Base-by-base conservation (phyloP, 495 filamentous ascomycete species). In the Penicillium simplicissimum region DNA sequence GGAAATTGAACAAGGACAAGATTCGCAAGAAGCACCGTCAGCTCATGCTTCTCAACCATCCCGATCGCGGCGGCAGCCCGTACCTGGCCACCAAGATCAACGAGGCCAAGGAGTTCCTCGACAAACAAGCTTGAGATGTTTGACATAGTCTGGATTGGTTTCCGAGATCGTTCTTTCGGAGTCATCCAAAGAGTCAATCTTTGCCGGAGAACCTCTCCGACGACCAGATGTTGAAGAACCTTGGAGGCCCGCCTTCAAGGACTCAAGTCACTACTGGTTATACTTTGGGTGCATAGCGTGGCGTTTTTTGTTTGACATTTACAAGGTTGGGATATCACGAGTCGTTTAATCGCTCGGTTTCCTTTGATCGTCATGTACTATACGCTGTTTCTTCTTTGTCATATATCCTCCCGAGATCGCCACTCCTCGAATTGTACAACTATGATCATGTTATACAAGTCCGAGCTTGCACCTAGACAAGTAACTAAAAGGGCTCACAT, bases 61-160 rank as follows among this genome's bases (percentile, higher is more conserved):
- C 95, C 34, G 95, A 99, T 77, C 91, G 95, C 63, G 95, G 95
- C 55, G 95, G 95, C 19, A 97, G 93, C 72, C 95, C 95, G 34
- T 99, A 97, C 74, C 74, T 98, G 57, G 95, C 95, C 9, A 96
- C 92, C 48, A 98, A 98, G 74, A 90, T 98, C 72, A 98, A 98
- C 75, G 94, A 98, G 75, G 94, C 94, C 42, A 98, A 98, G 75
- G 94, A 98, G 74, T 88, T 97, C 64, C 71, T 98, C 68, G 94
- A 98, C 74, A 98, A 97, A 79, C 68, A 78, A 42, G 55, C 55
- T 35, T 79, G 64, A 65, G 51, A 54, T 49, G 21, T n/a, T 25
- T 42, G 8, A 49, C 40, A 15, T 35, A 11, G n/a, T 17, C 23
- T 52, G 14, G 43, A n/a, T 19, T 37, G 2, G 1, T 8, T 13